Evolutionary conservation across 208 protist species (phyloP).

Genomic region (Leishmania major): DNA sequence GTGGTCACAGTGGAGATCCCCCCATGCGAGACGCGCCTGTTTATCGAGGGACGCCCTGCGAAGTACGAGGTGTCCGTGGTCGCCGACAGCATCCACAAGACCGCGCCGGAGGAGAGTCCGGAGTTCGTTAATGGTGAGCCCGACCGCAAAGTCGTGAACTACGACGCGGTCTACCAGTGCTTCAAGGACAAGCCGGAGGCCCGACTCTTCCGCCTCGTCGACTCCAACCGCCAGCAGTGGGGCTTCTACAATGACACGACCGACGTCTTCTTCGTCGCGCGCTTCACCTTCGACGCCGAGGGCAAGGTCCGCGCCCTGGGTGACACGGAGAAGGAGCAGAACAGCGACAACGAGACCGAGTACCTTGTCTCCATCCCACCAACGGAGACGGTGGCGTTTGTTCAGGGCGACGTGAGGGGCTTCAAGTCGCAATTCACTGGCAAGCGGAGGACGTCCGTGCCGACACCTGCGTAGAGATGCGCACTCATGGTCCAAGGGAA

Average conservation of each 20-base stretch:
- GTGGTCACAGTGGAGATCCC: constrained; percentile 61
- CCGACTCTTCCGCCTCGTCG: constrained; percentile 71
- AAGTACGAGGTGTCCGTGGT: constrained; percentile 61
- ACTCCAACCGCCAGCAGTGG: constrained; percentile 44
- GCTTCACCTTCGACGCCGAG: constrained; percentile 24
- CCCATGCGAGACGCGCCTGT: constrained; percentile 52
- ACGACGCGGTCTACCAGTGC: constrained; percentile 60
- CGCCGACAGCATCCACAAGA: constrained; percentile 52
- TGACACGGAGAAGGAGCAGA: constrained; percentile 30
- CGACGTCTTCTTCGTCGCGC: constrained; percentile 17
- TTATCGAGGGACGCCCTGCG: constrained; percentile 58
- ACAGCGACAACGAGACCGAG: constrained; percentile 26
- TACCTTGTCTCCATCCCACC: constrained; percentile 44
- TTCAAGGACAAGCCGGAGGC: constrained; percentile 70
- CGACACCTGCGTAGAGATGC: constrained; percentile 2
- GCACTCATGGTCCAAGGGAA: background rate
- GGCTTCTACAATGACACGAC: constrained; percentile 74
- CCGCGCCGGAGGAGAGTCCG: constrained; percentile 45
- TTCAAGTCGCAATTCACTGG: constrained; percentile 55
- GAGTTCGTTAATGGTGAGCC: constrained; percentile 55
- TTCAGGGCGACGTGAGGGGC: constrained; percentile 45
- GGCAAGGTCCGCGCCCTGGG: constrained; percentile 11
- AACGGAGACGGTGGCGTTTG: constrained; percentile 50
- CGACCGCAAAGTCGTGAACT: constrained; percentile 45
- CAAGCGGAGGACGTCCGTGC: constrained; percentile 12